Percentiles rank a stretch among this genome's conserved stretches.
Conservation (phyloP, 2,329 filamentous ascomycete genomes). For the Aspergillus pseudoglaucus region DNA sequence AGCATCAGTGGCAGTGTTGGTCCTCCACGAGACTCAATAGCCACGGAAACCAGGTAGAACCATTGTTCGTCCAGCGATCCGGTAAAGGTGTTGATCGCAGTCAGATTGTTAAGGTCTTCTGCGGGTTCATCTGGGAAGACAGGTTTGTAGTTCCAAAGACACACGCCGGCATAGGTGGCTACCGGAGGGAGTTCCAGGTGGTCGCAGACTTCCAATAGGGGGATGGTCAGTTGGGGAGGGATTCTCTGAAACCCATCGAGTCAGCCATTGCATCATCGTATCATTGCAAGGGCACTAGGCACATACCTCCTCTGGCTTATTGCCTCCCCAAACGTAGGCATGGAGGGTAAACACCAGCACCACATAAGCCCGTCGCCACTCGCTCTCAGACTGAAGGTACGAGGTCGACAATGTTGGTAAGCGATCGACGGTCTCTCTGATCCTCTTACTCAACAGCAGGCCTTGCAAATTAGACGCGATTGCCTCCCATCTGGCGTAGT, state of each 20-base stretch:
- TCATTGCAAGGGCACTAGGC: not conserved
- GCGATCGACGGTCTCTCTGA: constrained; percentile 71
- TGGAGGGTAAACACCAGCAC: constrained; percentile 75
- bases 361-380: constrained; percentile 85
- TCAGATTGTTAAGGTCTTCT: constrained; percentile 79
- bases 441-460: constrained; percentile 74
- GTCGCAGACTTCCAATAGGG: constrained; percentile 68
- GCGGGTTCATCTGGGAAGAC: constrained; percentile 77
- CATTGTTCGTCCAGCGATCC: constrained; percentile 94
- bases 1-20: constrained; percentile 86
- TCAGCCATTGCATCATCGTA: constrained; percentile 3
- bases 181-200: constrained; percentile 83
- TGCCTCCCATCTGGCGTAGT: constrained; percentile 93
- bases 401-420: constrained; percentile 78
- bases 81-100: constrained; percentile 83
- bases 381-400: constrained; percentile 71
- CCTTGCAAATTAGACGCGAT: constrained; percentile 79
- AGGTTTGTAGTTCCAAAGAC: constrained; percentile 95
- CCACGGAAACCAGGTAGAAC: constrained; percentile 95
- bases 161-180: constrained; percentile 85
- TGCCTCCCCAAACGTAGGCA: constrained; percentile 83
- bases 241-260: constrained; percentile 44
- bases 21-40: constrained; percentile 86
- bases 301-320: constrained; percentile 62
- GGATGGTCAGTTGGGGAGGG: constrained; percentile 75